Conservation (phyloP, 139 green algal species). For the Edaphochlamys debaryana region DNA sequence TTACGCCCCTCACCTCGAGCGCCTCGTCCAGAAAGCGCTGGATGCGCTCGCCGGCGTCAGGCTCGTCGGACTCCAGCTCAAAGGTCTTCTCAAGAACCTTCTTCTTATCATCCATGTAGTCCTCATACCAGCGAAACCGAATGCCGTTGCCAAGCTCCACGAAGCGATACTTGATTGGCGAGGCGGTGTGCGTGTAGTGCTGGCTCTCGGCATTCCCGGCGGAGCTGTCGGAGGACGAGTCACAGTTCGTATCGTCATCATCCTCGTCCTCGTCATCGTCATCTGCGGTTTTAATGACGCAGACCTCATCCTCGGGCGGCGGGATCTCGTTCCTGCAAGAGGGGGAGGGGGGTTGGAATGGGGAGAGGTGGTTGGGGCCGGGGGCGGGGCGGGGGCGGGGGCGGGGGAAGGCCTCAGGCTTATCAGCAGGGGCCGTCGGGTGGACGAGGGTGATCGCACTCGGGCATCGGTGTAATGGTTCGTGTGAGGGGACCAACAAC, state of each 20-base stretch:
- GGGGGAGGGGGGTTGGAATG: too few relatives aligned
- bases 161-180: slow-evolving; percentile 24
- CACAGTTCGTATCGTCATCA: too few relatives aligned
- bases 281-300: background rate
- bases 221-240: too few relatives aligned
- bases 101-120: slow-evolving; percentile 40
- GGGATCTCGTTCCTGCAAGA: too few relatives aligned
- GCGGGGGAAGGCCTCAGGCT: slow-evolving; percentile 30
- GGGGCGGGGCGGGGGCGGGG: slow-evolving; percentile 20
- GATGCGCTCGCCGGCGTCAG: slow-evolving; percentile 41
- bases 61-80: slow-evolving; percentile 22
- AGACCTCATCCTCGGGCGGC: background rate
- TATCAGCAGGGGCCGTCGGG: background rate
- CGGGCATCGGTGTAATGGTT: too few relatives aligned
- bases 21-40: slow-evolving; percentile 43
- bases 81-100: slow-evolving; percentile 36
- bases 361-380: too few relatives aligned
- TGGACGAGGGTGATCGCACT: background rate
- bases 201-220: slow-evolving; percentile 32
- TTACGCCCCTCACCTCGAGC: slow-evolving; percentile 42
- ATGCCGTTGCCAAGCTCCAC: slow-evolving; percentile 48
- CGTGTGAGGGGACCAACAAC: too few relatives aligned
- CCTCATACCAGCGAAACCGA: background rate
- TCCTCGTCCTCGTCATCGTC: slow-evolving; percentile 18
- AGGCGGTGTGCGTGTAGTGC: slow-evolving; percentile 36